Conservation (phyloP, 352 stramenopile species). For the Globisporangium heterothallicum region DNA sequence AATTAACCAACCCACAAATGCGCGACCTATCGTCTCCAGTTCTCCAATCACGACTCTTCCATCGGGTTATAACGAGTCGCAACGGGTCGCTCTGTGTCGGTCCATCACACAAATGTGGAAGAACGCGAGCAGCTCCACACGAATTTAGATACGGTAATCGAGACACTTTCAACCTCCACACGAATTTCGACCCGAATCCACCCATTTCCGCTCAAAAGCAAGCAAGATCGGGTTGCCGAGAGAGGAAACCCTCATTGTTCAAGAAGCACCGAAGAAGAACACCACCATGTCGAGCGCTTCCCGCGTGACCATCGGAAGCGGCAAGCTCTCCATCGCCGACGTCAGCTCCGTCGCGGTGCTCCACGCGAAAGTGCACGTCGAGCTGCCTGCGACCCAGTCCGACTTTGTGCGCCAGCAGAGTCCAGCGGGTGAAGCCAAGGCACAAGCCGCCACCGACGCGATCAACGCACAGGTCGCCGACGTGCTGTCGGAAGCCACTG, state of each 20-base stretch:
- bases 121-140: neutral
- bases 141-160: neutral
- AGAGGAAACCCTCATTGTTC: neutral
- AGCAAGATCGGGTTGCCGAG: neutral
- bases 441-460: conserved; percentile 10
- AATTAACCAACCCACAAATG: no score
- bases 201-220: neutral
- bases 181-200: neutral
- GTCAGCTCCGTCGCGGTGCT: conserved; percentile 56
- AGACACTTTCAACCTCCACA: no score
- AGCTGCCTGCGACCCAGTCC: conserved; percentile 12
- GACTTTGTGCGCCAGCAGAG: conserved; percentile 4
- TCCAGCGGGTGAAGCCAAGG: conserved; percentile 3
- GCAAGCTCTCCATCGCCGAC: conserved; percentile 53
- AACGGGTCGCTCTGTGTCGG: neutral
- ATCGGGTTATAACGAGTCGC: neutral
- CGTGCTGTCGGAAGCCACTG: conserved; percentile 10
- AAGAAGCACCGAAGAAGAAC: conserved; percentile 10
- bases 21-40: neutral
- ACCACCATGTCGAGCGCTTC: conserved; percentile 25
- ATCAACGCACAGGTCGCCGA: conserved; percentile 9
- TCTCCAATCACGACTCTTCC: neutral
- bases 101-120: neutral
- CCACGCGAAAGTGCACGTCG: conserved; percentile 32
- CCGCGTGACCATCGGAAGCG: conserved; percentile 48